These are phyloP conservation scores for Phoenix roebelenii DNA, from an alignment of 176 grass and related monocot species.

Conservation along the genomic window DNA sequence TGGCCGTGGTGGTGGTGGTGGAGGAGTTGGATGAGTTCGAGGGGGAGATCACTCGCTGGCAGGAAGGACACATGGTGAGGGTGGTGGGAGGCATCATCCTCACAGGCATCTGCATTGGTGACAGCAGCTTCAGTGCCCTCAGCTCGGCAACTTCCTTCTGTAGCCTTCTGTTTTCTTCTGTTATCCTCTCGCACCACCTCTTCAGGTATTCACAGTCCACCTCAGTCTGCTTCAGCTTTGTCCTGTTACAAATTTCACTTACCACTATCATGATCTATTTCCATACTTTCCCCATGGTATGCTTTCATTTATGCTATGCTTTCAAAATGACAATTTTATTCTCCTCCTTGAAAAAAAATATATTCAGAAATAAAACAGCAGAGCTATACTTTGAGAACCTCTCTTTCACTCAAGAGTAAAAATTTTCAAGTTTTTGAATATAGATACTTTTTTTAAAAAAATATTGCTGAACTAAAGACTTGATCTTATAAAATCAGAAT, in stretches of 20 bases:
- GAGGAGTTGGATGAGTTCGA: constrained; percentile 15
- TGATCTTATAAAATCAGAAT: too few relatives aligned
- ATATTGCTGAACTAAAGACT: too few relatives aligned
- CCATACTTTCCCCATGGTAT: too few relatives aligned
- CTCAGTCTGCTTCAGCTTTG: constrained; percentile 96
- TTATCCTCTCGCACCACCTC: constrained; percentile 82
- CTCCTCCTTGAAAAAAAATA: too few relatives aligned
- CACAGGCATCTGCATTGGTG: constrained; percentile 6
- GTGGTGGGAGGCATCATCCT: constrained; percentile 39
- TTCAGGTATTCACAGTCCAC: constrained; percentile 86
- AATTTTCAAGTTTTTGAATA: too few relatives aligned
- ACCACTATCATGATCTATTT: too few relatives aligned
- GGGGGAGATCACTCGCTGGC: constrained; percentile 36
- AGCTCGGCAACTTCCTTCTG: constrained; percentile 89
- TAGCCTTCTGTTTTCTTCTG: constrained; percentile 75
- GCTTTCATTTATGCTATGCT: too few relatives aligned
- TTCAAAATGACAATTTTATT: too few relatives aligned
- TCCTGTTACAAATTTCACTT: constrained; percentile 13
- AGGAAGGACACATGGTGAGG: constrained; percentile 79
- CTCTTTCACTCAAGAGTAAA: too few relatives aligned
- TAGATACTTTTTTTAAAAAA: too few relatives aligned
- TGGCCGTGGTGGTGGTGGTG: background rate
- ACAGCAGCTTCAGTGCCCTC: constrained; percentile 48
- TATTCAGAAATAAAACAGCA: background rate
- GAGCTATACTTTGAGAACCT: background rate